These are phyloP conservation scores for Verruconis gallopava DNA, from an alignment of 2,329 filamentous ascomycete species.

Conservation along the genomic window DNA sequence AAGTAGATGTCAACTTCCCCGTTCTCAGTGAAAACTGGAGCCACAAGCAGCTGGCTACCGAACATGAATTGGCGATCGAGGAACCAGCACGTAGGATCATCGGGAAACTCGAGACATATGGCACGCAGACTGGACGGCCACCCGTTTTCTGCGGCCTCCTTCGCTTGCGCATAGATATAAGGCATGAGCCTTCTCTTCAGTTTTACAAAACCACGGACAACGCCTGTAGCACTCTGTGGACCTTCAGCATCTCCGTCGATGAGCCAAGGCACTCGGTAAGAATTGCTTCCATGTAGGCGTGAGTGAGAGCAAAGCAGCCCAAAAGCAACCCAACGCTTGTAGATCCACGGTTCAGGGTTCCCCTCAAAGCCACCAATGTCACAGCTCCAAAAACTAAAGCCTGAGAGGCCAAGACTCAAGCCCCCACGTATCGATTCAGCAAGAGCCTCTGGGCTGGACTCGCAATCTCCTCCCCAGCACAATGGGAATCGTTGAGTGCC, in stretches of 20 bases:
- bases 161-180: slow-evolving; percentile 42
- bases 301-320: slow-evolving; percentile 58
- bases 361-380: slow-evolving; percentile 65
- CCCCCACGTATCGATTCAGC: slow-evolving; percentile 58
- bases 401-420: slow-evolving; percentile 48
- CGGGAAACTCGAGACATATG: slow-evolving; percentile 56
- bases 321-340: slow-evolving; percentile 70
- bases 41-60: slow-evolving; percentile 48
- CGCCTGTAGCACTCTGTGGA: slow-evolving; percentile 33
- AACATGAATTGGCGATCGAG: slow-evolving; percentile 64
- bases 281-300: slow-evolving; percentile 54
- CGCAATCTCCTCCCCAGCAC: slow-evolving; percentile 61
- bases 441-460: slow-evolving; percentile 60
- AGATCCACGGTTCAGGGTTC: slow-evolving; percentile 51
- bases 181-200: slow-evolving; percentile 46
- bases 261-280: slow-evolving; percentile 63
- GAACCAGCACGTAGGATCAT: slow-evolving; percentile 54
- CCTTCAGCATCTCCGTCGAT: slow-evolving; percentile 49
- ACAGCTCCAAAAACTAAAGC: slow-evolving; percentile 56
- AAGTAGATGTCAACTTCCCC: slow-evolving; percentile 56
- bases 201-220: slow-evolving; percentile 41
- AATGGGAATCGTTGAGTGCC: slow-evolving; percentile 58
- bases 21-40: slow-evolving; percentile 50
- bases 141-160: slow-evolving; percentile 38
- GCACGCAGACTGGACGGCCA: slow-evolving; percentile 49